phyloP scores from a whole-genome alignment of 2,329 filamentous ascomycete genomes.

The Colletotrichum godetiae region DNA sequence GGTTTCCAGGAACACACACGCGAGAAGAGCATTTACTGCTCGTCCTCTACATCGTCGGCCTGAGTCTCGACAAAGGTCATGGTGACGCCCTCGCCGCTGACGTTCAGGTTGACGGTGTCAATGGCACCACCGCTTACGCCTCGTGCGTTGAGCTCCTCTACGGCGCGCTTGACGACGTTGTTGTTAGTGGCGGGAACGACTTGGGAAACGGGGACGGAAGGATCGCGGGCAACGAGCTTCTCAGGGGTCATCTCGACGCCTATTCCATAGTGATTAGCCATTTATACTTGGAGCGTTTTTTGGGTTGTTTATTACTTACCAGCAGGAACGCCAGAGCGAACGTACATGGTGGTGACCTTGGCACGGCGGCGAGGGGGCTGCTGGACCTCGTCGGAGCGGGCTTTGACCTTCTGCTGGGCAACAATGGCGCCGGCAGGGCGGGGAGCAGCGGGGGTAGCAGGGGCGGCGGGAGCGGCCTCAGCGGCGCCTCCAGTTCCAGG shows the following conservation, averaged over 20 bases:
- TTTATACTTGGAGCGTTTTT: not conserved
- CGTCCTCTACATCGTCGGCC: conserved; percentile 44
- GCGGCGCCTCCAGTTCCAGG: conserved; percentile 10
- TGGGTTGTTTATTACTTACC: conserved; percentile 46
- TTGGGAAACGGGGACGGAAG: conserved; percentile 19
- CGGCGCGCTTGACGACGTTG: conserved; percentile 28
- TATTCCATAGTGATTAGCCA: conserved; percentile 4
- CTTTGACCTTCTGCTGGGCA: conserved; percentile 31
- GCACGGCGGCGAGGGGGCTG: conserved; percentile 49
- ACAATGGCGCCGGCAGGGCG: conserved; percentile 22
- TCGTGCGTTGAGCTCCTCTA: conserved; percentile 33
- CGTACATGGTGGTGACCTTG: conserved; percentile 60
- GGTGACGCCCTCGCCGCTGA: conserved; percentile 56
- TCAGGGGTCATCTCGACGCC: conserved; percentile 31
- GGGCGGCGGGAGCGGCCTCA: not conserved
- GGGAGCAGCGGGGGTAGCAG: not conserved
- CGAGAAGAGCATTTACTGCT: conserved; percentile 38
- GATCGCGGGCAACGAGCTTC: conserved; percentile 31
- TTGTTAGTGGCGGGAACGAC: conserved; percentile 11
- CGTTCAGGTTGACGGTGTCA: conserved; percentile 57
- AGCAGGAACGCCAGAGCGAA: conserved; percentile 54
- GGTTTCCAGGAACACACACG: not conserved
- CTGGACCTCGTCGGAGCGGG: conserved; percentile 26
- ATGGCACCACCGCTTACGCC: conserved; percentile 43
- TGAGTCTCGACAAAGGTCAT: conserved; percentile 59